Evolutionary conservation across 352 stramenopile species (phyloP), one percentile per base, ranked within the genome.

Genomic region (Phytophthora rubi): DNA sequence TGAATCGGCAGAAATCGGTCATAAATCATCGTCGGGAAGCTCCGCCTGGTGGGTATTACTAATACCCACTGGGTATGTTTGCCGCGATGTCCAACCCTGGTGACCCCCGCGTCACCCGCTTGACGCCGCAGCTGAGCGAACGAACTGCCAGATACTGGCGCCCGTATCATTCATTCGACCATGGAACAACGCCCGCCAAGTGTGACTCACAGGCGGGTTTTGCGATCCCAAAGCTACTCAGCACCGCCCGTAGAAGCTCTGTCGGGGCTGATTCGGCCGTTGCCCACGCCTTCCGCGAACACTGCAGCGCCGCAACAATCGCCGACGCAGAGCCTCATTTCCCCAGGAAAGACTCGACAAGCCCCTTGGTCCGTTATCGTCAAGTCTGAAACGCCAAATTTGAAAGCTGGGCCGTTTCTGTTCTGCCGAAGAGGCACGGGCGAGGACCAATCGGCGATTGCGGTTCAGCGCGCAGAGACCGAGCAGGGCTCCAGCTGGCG

Each of bases 141-240:
- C 39, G n/a, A 15, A 48, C 42, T 18, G 3, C 12, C 42, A 32
- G 30, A 62, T 66, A 68, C 23, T 70, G 49, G 33, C 70, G 64
- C 64, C 26, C 16, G 59, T 65, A 73, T 76, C 58, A 69, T 76
- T 76, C 66, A 54, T 76, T 73, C 70, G 64, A 73, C 30, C 21
- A 59, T 70, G 70, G 59, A 76, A 71, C 62, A 71, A 66, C 33
- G 56, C 10, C 12, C 16, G 37, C 57, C 33, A 33, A 49, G 59
- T 54, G 59, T 59, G 59, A 62, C 51, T 60, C 48, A 63, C 58
- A 60, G 18, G 28, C 39, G 23, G 8, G 45, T 39, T 30, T 54
- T 32, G 10, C 33, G 33, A 59, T 48, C 33, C n/a, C 21, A 54
- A 42, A 13, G 5, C 45, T 53, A 4, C 33, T 42, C 32, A 16